phyloP scores from a whole-genome alignment of 1,284 basidiomycete genomes.

The Leucoagaricus sp. region DNA sequence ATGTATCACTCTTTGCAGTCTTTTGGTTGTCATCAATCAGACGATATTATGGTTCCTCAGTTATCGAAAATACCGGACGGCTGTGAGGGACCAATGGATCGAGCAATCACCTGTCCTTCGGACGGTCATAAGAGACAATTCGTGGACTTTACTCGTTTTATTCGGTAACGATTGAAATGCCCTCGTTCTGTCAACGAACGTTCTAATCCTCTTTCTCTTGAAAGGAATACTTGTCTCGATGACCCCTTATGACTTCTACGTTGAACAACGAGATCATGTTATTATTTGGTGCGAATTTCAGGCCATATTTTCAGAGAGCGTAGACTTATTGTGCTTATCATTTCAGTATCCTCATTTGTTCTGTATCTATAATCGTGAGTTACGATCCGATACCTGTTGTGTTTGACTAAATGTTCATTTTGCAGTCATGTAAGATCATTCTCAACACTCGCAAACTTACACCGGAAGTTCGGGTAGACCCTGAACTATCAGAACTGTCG shows the following conservation, averaged over 20 bases:
- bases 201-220: not conserved
- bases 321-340: not conserved
- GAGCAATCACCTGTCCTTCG: not conserved
- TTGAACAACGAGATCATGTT: not conserved
- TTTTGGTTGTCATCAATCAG: not conserved
- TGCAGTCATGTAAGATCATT: not conserved
- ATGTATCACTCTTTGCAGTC: too few relatives aligned
- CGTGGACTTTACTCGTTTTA: not conserved
- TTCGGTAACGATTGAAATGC: not conserved
- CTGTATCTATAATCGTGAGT: constrained; percentile 1
- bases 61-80: too few relatives aligned
- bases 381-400: too few relatives aligned
- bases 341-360: not conserved
- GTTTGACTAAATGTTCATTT: not conserved
- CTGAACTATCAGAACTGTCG: too few relatives aligned
- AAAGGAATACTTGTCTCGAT: not conserved
- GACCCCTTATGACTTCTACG: not conserved
- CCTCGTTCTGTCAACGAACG: too few relatives aligned
- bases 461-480: too few relatives aligned
- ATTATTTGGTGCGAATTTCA: not conserved
- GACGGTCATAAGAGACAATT: not conserved
- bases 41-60: too few relatives aligned
- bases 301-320: not conserved
- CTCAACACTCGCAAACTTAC: not conserved
- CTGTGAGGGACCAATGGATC: not conserved